Conservation (phyloP, 768 basidiomycete genomes). For the Tulasnella sp. region DNA sequence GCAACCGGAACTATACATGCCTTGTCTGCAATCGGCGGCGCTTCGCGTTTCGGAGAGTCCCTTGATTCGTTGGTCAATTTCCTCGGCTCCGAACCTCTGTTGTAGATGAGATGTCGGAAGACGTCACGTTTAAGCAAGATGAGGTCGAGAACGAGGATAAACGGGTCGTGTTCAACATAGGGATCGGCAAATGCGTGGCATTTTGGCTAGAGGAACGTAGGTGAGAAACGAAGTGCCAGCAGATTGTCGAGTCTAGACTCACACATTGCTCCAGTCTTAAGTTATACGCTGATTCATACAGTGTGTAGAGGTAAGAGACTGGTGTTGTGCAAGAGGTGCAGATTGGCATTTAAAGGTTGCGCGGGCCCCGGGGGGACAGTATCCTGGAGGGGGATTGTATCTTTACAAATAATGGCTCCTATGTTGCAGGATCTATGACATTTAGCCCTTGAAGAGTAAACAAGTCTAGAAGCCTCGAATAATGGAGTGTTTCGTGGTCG, state of each 20-base stretch:
- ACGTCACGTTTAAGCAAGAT: constrained; percentile 76
- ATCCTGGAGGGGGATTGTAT: neutral
- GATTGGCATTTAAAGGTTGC: constrained; percentile 51
- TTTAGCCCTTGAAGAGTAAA: too few species aligned
- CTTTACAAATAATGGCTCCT: neutral
- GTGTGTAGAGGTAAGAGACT: constrained; percentile 66
- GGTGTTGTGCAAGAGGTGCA: constrained; percentile 67
- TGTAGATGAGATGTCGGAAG: constrained; percentile 74
- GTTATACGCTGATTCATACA: constrained; percentile 71
- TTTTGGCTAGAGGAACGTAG: constrained; percentile 27
- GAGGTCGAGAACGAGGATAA: constrained; percentile 68
- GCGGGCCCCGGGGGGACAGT: neutral
- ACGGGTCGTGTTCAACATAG: constrained; percentile 74
- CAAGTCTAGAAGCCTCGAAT: neutral
- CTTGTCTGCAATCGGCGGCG: neutral
- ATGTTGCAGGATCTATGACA: too few species aligned
- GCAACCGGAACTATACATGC: neutral
- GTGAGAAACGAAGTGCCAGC: neutral
- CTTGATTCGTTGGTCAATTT: constrained; percentile 24
- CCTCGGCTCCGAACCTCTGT: constrained; percentile 61
- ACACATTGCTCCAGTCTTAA: constrained; percentile 80
- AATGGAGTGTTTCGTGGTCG: neutral
- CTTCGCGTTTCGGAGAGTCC: neutral
- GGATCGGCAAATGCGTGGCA: constrained; percentile 61
- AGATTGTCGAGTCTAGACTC: constrained; percentile 29